Percentiles rank a stretch among this genome's conserved stretches.
Conservation (phyloP, 495 filamentous ascomycete genomes). For the Podospora conica region DNA sequence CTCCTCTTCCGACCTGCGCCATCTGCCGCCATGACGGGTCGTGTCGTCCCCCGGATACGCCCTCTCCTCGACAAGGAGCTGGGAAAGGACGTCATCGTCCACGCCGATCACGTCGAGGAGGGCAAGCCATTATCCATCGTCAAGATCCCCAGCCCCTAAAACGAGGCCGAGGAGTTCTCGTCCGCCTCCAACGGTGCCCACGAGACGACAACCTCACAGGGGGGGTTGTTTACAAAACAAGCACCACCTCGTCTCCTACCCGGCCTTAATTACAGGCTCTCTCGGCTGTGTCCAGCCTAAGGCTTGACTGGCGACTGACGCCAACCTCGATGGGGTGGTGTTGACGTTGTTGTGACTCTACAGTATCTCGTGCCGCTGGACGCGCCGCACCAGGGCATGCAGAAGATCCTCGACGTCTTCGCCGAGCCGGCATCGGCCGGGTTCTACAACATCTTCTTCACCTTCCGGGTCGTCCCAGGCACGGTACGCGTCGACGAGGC, state of each 20-base stretch:
- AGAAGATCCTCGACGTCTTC: too few species aligned
- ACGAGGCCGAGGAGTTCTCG: conserved; percentile 80
- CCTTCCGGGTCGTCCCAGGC: too few species aligned
- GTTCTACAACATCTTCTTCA: too few species aligned
- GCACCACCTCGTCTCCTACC: conserved; percentile 20
- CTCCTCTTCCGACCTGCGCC: background rate
- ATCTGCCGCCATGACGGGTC: conserved; percentile 52
- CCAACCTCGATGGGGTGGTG: too few species aligned
- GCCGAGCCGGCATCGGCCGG: too few species aligned
- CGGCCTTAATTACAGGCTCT: too few species aligned
- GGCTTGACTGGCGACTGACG: too few species aligned
- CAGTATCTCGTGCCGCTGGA: too few species aligned
- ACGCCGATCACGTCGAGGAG: conserved; percentile 51
- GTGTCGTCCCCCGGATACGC: conserved; percentile 83
- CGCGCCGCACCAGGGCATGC: too few species aligned
- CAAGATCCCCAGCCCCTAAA: conserved; percentile 91
- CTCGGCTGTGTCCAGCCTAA: too few species aligned
- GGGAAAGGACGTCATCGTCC: conserved; percentile 79
- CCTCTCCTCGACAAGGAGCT: conserved; percentile 79
- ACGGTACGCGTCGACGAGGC: too few species aligned
- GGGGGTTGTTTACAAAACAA: conserved; percentile 85
- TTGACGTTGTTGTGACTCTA: too few species aligned
- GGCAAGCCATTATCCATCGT: conserved; percentile 58
- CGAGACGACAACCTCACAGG: conserved; percentile 68
- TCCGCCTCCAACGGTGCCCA: conserved; percentile 96